These are phyloP conservation scores for Knufia petricola DNA, from an alignment of 2,329 filamentous ascomycete genomes.

Conservation along the genomic window DNA sequence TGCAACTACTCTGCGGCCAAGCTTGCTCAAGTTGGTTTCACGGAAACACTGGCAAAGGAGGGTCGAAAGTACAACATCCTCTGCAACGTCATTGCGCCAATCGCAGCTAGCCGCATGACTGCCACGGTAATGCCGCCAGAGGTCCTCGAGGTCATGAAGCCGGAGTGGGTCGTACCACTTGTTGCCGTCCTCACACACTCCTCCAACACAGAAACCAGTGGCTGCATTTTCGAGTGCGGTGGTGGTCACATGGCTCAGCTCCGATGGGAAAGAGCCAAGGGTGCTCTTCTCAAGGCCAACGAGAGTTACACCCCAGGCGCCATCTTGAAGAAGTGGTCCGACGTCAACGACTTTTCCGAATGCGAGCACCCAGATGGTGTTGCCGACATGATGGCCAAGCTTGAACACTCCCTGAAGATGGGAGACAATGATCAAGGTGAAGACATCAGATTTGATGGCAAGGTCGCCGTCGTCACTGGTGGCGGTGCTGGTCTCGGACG, in stretches of 20 bases:
- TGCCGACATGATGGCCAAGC: conserved; percentile 76
- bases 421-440: conserved; percentile 61
- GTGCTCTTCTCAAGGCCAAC: conserved; percentile 82
- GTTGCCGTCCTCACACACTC: conserved; percentile 83
- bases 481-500: conserved; percentile 86
- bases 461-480: conserved; percentile 78
- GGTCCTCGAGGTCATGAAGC: conserved; percentile 72
- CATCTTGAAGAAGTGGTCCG: conserved; percentile 78
- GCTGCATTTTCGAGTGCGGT: conserved; percentile 85
- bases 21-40: conserved; percentile 90
- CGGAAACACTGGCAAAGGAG: conserved; percentile 95
- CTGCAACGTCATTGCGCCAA: conserved; percentile 87
- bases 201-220: conserved; percentile 71
- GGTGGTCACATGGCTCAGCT: conserved; percentile 88
- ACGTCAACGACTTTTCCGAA: conserved; percentile 75
- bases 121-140: conserved; percentile 94
- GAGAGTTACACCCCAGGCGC: conserved; percentile 78
- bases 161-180: conserved; percentile 89
- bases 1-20: conserved; percentile 96
- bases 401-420: conserved; percentile 74
- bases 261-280: conserved; percentile 86
- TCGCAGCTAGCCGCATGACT: conserved; percentile 92
- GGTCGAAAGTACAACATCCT: conserved; percentile 97
- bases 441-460: conserved; percentile 70
- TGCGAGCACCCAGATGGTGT: conserved; percentile 75